Evolutionary conservation across 1,284 basidiomycete genomes (phyloP).

Genomic region (Moesziomyces globuligerus): DNA sequence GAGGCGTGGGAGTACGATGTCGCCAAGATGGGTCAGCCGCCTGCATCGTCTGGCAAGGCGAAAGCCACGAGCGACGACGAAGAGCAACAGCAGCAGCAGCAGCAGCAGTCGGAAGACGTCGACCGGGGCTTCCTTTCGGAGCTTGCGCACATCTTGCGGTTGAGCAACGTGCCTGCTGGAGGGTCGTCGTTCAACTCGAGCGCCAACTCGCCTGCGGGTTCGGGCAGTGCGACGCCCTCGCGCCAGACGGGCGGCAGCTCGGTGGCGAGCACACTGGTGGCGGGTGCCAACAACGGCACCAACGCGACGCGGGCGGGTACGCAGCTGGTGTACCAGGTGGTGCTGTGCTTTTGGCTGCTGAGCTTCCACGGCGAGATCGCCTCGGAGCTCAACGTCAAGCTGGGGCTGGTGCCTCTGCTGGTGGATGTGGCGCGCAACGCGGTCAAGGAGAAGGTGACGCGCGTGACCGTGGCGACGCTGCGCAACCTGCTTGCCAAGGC

Average conservation of each 20-base stretch:
- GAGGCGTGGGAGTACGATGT: constrained; percentile 69
- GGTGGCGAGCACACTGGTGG: constrained; percentile 34
- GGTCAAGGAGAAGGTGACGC: constrained; percentile 96
- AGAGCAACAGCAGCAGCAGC: constrained; percentile 14
- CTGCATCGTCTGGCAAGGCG: constrained; percentile 13
- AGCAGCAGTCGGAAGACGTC: constrained; percentile 9
- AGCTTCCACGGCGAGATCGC: constrained; percentile 88
- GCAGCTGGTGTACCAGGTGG: constrained; percentile 95
- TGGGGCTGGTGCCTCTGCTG: constrained; percentile 87
- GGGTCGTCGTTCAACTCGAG: constrained; percentile 27
- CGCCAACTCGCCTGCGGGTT: constrained; percentile 38
- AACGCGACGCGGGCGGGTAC: constrained; percentile 65
- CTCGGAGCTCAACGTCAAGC: constrained; percentile 87
- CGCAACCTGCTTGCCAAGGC: constrained; percentile 83
- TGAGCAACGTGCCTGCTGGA: constrained; percentile 29
- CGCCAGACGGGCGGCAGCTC: constrained; percentile 17
- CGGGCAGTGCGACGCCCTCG: constrained; percentile 42
- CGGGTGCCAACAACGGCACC: constrained; percentile 29
- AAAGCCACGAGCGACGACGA: constrained; percentile 23
- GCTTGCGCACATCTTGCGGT: constrained; percentile 44
- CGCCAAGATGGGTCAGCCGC: constrained; percentile 38
- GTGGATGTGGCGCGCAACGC: constrained; percentile 86
- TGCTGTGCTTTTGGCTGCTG: constrained; percentile 91
- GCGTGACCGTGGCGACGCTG: constrained; percentile 92
- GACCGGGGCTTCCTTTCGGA: constrained; percentile 51